A percentile compares a stretch with the other conserved stretches of the same genome.
These are phyloP conservation scores for Cyclocybe cylindracea DNA, from an alignment of 768 basidiomycete species.

Conservation along the genomic window DNA sequence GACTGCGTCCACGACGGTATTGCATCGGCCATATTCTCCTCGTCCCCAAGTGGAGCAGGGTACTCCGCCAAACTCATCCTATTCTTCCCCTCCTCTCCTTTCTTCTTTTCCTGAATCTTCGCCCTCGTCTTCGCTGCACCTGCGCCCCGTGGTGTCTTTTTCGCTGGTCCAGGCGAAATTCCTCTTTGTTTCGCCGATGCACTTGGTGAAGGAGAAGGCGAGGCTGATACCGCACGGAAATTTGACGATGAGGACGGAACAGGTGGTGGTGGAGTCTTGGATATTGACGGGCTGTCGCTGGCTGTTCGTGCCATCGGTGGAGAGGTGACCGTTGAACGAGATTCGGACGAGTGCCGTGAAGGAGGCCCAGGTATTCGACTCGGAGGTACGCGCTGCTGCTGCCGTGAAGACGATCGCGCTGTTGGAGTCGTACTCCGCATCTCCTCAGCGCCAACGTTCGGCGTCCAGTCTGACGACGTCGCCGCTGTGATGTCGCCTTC, in stretches of 20 bases:
- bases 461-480: slow-evolving; percentile 19
- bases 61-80: slow-evolving; percentile 68
- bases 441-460: slow-evolving; percentile 24
- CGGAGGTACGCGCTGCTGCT: slow-evolving; percentile 23
- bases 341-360: slow-evolving; percentile 46
- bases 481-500: slow-evolving; percentile 22
- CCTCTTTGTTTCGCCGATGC: slow-evolving; percentile 28
- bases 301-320: slow-evolving; percentile 24
- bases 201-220: not conserved
- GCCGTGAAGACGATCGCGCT: slow-evolving; percentile 34
- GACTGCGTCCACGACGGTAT: slow-evolving; percentile 86
- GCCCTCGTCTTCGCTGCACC: slow-evolving; percentile 34
- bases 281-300: slow-evolving; percentile 33
- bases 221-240: not conserved
- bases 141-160: slow-evolving; percentile 26
- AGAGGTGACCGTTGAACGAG: slow-evolving; percentile 45
- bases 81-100: slow-evolving; percentile 42
- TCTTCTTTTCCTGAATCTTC: slow-evolving; percentile 42
- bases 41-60: slow-evolving; percentile 55
- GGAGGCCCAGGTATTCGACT: slow-evolving; percentile 44
- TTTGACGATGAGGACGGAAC: slow-evolving; percentile 17
- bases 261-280: slow-evolving; percentile 28
- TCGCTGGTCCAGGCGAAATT: slow-evolving; percentile 29
- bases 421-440: slow-evolving; percentile 46
- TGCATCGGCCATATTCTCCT: slow-evolving; percentile 60